These are phyloP conservation scores for Phytophthora kernoviae DNA, from an alignment of 352 stramenopile genomes.

Conservation along the genomic window DNA sequence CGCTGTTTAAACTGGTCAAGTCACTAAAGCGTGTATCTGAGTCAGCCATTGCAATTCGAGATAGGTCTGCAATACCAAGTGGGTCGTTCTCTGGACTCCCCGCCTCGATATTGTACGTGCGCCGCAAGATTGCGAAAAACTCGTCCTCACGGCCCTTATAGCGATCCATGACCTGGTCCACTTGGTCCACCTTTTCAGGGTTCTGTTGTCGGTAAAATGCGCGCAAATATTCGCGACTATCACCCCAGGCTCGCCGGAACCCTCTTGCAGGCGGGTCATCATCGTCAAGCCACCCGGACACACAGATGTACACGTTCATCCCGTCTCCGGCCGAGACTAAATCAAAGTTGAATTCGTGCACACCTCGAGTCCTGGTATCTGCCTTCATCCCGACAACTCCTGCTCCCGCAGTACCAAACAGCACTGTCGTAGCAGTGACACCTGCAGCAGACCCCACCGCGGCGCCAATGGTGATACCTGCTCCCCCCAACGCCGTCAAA, in stretches of 20 bases:
- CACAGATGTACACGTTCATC: constrained; percentile 90
- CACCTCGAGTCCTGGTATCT: constrained; percentile 69
- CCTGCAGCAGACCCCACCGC: constrained; percentile 57
- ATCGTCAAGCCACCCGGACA: constrained; percentile 85
- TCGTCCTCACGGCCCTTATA: constrained; percentile 87
- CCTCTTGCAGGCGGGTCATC: constrained; percentile 60
- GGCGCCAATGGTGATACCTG: constrained; percentile 66
- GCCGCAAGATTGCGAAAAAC: constrained; percentile 75
- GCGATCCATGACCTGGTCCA: constrained; percentile 80
- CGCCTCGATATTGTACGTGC: constrained; percentile 59
- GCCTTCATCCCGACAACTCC: constrained; percentile 84
- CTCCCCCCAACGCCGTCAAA: constrained; percentile 64
- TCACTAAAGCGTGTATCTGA: constrained; percentile 33
- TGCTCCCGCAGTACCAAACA: constrained; percentile 83
- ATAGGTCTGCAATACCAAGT: constrained; percentile 43
- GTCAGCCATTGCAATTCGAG: constrained; percentile 30
- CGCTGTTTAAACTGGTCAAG: constrained; percentile 38
- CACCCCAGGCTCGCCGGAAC: constrained; percentile 79
- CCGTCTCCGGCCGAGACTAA: constrained; percentile 77
- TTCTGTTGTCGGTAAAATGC: constrained; percentile 77
- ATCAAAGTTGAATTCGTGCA: constrained; percentile 86
- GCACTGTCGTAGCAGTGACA: constrained; percentile 69
- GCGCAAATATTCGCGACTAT: constrained; percentile 77
- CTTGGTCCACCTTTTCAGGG: constrained; percentile 74
- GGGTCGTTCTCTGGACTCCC: constrained; percentile 49